Evolutionary conservation across 1,139 yeast species (phyloP).

Genomic region (Pichia sp.): DNA sequence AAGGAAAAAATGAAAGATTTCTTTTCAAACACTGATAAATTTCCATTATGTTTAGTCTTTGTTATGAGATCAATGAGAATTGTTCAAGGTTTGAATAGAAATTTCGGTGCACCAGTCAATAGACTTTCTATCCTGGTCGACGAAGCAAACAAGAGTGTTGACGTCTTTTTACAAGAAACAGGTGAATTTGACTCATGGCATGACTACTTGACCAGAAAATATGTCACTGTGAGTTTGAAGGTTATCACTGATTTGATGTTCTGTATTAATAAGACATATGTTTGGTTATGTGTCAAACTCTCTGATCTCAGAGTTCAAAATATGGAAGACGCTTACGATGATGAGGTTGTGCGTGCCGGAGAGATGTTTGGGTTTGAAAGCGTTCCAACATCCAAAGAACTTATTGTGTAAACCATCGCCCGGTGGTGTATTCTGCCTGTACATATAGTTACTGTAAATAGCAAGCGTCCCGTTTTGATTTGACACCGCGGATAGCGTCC

Average conservation of each 20-base stretch:
- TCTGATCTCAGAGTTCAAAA: conserved; percentile 20
- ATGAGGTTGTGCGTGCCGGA: conserved; percentile 22
- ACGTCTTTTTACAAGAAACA: conserved; percentile 8
- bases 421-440: neutral
- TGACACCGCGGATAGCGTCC: conserved; percentile 4
- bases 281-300: conserved; percentile 25
- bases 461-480: neutral
- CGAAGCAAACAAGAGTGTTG: conserved; percentile 38
- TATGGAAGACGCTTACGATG: conserved; percentile 27
- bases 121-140: conserved; percentile 57
- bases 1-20: conserved; percentile 41
- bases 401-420: conserved; percentile 12
- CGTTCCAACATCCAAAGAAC: conserved; percentile 26
- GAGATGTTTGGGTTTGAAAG: conserved; percentile 27
- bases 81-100: conserved; percentile 62
- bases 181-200: conserved; percentile 13
- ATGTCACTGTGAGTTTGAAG: conserved; percentile 19
- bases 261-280: conserved; percentile 20
- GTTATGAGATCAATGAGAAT: conserved; percentile 68
- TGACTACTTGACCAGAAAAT: conserved; percentile 15
- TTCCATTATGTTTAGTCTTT: conserved; percentile 63
- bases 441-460: neutral
- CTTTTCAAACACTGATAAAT: conserved; percentile 54
- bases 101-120: conserved; percentile 68
- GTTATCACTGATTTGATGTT: conserved; percentile 18